Evolutionary conservation across 2,329 filamentous ascomycete species (phyloP), one percentile per base, ranked within the genome.

Genomic region (Fonsecaea pedrosoi): DNA sequence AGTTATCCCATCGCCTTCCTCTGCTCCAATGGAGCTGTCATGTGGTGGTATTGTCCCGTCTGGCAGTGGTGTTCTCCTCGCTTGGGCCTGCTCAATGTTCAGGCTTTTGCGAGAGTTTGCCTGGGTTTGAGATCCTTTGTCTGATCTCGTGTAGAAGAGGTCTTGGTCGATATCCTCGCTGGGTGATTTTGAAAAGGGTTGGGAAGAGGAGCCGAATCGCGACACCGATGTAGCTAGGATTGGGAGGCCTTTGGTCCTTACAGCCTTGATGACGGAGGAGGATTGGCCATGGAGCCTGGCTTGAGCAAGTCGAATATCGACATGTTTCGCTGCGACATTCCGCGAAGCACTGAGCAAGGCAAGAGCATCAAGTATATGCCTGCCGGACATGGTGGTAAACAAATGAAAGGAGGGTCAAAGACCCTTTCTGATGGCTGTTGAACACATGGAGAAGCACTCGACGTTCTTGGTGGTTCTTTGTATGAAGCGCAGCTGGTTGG

Each of bases 331-430:
- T 74, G 89, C 90, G 68, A 94, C 84, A 38, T 86, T 86, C 67
- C 88, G 86, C 59, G 90, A 89, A 75, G 88, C 90, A 81, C 85
- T 87, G 77, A 90, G 83, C 70, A 94, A 83, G 68, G 89, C 86
- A 72, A 89, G 87, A 73, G 90, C 82, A 80, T 94, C 91, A 76
- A 93, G 75, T 84, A 87, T 80, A 86, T 89, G 80, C 85, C 86
- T 84, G 65, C 84, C 84, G 62, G 83, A 81, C 84, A 86, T 86
- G 56, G 25, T 67, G 45, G 18, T 32, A 32, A 32, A 59, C 1
- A 12, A 32, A 59, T 2, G 8, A 61, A 54, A 15, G 48, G 35
- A 54, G 48, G 48, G 59, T 65, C 63, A 59, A 15, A 30, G 55
- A 54, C 60, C 66, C 64, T 40, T 50, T 50, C 21, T 25, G 8